Evolutionary conservation across 768 basidiomycete species (phyloP).

Genomic region (Phlegmacium glaucopus): DNA sequence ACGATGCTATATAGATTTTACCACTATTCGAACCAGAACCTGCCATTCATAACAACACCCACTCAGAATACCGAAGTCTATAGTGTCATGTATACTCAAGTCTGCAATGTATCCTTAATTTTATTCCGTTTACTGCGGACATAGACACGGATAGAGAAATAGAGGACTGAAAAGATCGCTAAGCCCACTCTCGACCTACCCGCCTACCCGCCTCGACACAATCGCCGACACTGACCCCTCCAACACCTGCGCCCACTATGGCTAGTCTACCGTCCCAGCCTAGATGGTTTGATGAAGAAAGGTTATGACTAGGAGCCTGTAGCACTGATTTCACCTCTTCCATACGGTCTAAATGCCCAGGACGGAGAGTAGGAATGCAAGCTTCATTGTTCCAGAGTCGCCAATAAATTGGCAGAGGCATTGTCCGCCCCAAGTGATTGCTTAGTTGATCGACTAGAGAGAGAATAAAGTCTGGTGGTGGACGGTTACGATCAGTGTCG

Average conservation of each 20-base stretch:
- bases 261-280: slow-evolving; percentile 50
- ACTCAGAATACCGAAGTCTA: too few species aligned
- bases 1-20: too few species aligned
- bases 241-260: slow-evolving; percentile 81
- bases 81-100: too few species aligned
- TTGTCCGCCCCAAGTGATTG: slow-evolving; percentile 38
- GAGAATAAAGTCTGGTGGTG: slow-evolving; percentile 21
- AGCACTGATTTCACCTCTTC: slow-evolving; percentile 48
- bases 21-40: too few species aligned
- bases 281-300: neutral
- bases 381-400: slow-evolving; percentile 49
- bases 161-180: neutral
- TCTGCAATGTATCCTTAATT: too few species aligned
- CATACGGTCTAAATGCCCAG: slow-evolving; percentile 74
- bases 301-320: neutral
- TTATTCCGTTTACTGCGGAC: too few species aligned
- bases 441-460: slow-evolving; percentile 38
- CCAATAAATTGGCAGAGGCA: slow-evolving; percentile 57
- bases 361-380: slow-evolving; percentile 77
- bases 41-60: too few species aligned
- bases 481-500: slow-evolving; percentile 21
- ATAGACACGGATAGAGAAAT: too few species aligned
- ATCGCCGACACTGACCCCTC: slow-evolving; percentile 84
- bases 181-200: slow-evolving; percentile 39
- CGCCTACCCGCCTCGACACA: slow-evolving; percentile 74